A percentile compares a stretch with the other conserved stretches of the same genome.
Conservation (phyloP, 2,329 filamentous ascomycete species). For the Fusarium haematococcum region DNA sequence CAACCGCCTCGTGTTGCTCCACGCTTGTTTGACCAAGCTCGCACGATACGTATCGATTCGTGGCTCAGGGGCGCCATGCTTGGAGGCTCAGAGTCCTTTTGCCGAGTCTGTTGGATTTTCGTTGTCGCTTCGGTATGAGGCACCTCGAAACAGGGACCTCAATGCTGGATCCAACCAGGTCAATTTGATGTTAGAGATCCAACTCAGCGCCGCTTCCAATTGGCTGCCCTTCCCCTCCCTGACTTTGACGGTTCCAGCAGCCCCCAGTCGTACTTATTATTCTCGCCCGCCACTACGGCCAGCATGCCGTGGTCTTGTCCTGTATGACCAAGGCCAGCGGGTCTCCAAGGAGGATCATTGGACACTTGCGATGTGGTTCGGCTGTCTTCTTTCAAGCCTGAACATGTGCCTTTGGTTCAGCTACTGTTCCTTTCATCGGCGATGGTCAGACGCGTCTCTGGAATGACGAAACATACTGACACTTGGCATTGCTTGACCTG, state of each 20-base stretch:
- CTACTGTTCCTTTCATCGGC: constrained; percentile 9
- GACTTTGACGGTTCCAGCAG: constrained; percentile 26
- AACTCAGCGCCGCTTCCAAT: constrained; percentile 7
- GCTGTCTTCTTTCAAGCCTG: constrained; percentile 1
- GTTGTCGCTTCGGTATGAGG: constrained; percentile 6
- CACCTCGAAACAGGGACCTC: constrained; percentile 7
- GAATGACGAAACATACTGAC: constrained; percentile 8
- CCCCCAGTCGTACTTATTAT: constrained; percentile 27
- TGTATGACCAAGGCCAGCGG: constrained; percentile 4
- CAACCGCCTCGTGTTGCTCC: constrained; percentile 9
- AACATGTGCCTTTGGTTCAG: not conserved
- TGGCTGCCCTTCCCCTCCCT: constrained; percentile 15
- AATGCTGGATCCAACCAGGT: constrained; percentile 28
- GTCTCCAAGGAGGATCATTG: constrained; percentile 12
- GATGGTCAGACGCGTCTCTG: constrained; percentile 21
- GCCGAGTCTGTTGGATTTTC: not conserved
- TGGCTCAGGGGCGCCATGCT: not conserved
- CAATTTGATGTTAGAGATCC: constrained; percentile 17
- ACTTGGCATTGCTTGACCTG: not conserved
- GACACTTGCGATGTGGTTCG: constrained; percentile 12
- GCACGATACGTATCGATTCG: constrained; percentile 19
- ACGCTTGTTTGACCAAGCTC: constrained; percentile 1
- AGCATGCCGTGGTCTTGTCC: constrained; percentile 25
- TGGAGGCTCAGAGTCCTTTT: not conserved
- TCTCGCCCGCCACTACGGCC: constrained; percentile 25